phyloP scores from a whole-genome alignment of 177 flowering plant genomes.

The Vitis hybrid region DNA sequence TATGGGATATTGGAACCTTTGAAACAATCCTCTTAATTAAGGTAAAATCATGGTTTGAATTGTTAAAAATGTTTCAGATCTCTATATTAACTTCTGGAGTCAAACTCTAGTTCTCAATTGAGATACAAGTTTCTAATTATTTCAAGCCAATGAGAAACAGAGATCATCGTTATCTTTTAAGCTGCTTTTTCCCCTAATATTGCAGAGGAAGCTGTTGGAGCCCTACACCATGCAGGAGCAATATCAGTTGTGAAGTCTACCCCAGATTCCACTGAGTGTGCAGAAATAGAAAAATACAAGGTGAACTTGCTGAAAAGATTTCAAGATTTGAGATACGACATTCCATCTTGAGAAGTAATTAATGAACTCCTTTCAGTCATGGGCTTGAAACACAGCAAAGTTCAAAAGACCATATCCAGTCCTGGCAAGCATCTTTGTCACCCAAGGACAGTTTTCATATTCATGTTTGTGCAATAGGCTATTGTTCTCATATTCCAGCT shows the following conservation, averaged over 20 bases:
- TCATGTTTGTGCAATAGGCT: too few species aligned
- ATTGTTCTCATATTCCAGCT: too few species aligned
- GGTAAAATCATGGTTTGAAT: too few species aligned
- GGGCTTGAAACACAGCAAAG: not conserved
- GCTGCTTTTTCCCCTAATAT: not conserved
- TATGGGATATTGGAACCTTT: too few species aligned
- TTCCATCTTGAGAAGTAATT: conserved; percentile 12
- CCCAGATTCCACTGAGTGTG: conserved; percentile 50
- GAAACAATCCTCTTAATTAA: too few species aligned
- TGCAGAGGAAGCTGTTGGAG: conserved; percentile 61
- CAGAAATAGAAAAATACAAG: conserved; percentile 49
- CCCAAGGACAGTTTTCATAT: too few species aligned
- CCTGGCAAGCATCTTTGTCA: not conserved
- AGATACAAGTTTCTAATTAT: not conserved
- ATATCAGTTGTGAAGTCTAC: conserved; percentile 48
- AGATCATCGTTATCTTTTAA: not conserved
- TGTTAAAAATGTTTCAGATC: too few species aligned
- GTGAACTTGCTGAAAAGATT: conserved; percentile 57
- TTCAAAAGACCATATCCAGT: not conserved
- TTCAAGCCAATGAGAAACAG: not conserved
- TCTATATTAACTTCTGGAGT: not conserved
- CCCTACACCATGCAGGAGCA: conserved; percentile 65
- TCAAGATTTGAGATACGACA: conserved; percentile 44
- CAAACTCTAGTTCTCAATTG: not conserved
- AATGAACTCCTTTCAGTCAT: not conserved